A percentile compares a stretch with the other conserved stretches of the same genome.
Evolutionary conservation across 768 basidiomycete genomes (phyloP).

Genomic region (Serendipita vermifera): DNA sequence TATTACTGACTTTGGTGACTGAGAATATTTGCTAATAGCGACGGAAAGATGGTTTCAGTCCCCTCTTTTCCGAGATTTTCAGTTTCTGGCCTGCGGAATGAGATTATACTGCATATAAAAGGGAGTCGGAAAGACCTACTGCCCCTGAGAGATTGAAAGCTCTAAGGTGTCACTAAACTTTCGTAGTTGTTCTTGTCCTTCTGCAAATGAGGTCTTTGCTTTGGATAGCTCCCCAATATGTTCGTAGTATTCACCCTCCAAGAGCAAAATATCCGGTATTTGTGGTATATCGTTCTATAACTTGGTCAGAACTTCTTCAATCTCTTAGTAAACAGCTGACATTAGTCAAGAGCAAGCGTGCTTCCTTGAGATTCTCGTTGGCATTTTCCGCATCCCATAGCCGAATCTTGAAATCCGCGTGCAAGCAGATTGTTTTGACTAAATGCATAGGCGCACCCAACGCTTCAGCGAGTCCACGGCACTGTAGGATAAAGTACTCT

Average conservation of each 20-base stretch:
- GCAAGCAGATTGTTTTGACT: slow-evolving; percentile 50
- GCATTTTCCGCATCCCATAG: slow-evolving; percentile 49
- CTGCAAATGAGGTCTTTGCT: too few relatives aligned
- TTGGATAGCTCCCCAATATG: too few relatives aligned
- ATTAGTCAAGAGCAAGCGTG: slow-evolving; percentile 33
- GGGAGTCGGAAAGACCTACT: slow-evolving; percentile 46
- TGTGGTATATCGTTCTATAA: too few relatives aligned
- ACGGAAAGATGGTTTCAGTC: slow-evolving; percentile 44
- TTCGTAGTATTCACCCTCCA: too few relatives aligned
- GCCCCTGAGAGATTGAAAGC: slow-evolving; percentile 16
- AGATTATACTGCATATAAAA: slow-evolving; percentile 38
- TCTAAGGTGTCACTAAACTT: too few relatives aligned
- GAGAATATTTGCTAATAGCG: slow-evolving; percentile 46
- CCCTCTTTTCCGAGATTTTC: slow-evolving; percentile 9
- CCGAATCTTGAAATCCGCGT: slow-evolving; percentile 57
- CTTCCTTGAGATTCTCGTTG: slow-evolving; percentile 38
- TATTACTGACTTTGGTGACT: slow-evolving; percentile 56
- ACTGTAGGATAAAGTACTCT: slow-evolving; percentile 71
- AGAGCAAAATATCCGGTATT: too few relatives aligned
- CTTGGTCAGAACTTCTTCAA: slow-evolving; percentile 11
- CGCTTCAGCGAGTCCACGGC: slow-evolving; percentile 54
- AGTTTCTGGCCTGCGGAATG: background rate
- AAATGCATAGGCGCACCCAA: slow-evolving; percentile 52
- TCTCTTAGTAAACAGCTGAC: slow-evolving; percentile 19
- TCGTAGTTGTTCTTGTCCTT: too few relatives aligned